Percentiles rank a stretch among this genome's conserved stretches.
Evolutionary conservation across 2,329 filamentous ascomycete species (phyloP).

Genomic region (Paracoccidioides lutzii): DNA sequence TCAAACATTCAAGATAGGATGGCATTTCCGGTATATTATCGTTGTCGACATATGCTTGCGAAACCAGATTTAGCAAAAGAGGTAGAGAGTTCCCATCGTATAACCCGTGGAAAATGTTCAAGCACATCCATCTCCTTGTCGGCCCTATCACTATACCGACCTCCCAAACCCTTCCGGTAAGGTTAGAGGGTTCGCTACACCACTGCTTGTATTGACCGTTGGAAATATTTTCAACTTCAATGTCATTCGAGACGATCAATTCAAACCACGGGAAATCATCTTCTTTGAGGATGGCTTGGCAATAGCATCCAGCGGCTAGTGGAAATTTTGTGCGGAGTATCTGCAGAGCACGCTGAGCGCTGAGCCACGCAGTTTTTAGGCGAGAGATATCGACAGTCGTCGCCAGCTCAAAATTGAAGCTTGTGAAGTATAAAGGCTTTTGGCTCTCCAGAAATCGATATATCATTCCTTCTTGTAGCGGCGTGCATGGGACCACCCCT

Average conservation of each 20-base stretch:
- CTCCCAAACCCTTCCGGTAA: constrained; percentile 24
- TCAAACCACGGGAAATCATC: constrained; percentile 35
- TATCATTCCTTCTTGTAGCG: constrained; percentile 77
- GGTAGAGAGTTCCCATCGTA: constrained; percentile 75
- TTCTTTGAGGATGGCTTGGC: constrained; percentile 53
- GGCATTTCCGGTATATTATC: constrained; percentile 28
- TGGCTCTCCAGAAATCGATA: constrained; percentile 50
- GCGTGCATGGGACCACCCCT: constrained; percentile 67
- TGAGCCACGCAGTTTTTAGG: constrained; percentile 47
- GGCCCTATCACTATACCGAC: constrained; percentile 19
- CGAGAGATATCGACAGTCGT: constrained; percentile 31
- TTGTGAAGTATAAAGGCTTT: constrained; percentile 59
- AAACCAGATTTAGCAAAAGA: constrained; percentile 50
- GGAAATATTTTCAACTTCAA: constrained; percentile 24
- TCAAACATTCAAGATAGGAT: constrained; percentile 53
- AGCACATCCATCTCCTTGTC: constrained; percentile 32
- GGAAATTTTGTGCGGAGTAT: constrained; percentile 64
- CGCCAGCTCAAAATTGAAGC: constrained; percentile 50
- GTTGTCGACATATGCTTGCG: constrained; percentile 36
- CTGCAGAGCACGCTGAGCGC: constrained; percentile 40
- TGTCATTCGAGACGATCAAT: constrained; percentile 16
- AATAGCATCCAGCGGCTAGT: constrained; percentile 58
- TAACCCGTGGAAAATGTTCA: constrained; percentile 72
- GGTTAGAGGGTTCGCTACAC: constrained; percentile 39
- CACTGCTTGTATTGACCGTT: constrained; percentile 36